Base-by-base conservation (phyloP, 2,329 filamentous ascomycete genomes). In the Aspergillus proliferans region DNA sequence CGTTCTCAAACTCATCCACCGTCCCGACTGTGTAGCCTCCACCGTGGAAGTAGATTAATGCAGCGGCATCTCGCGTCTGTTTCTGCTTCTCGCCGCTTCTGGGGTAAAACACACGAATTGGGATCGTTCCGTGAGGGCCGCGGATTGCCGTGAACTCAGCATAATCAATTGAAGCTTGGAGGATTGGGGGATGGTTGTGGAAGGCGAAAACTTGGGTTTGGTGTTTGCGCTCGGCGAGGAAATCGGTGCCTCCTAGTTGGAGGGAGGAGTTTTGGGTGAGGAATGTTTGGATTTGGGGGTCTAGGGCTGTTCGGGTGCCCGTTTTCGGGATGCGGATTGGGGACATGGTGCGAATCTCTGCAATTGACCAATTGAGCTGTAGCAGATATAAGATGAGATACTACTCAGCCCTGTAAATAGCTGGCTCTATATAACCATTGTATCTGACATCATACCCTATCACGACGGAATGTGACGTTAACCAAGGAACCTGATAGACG, bases 1-100 rank as follows among this genome's bases (percentile, higher is more conserved):
- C 64, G 30, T 70, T 66, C 48, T 71, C 66, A 45, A 69, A 71
- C 41, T 71, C 67, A 41, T 71, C 63, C 7, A 69, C 63, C n/a
- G 57, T 58, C 12, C 68, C 67, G 22, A 71, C 60, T 1, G 66
- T 69, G 52, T 68, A 71, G 1, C 68, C 66, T 7, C 67, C 67
- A 8, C 68, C 64, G 47, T 71, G 69, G 47, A 71, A 65, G 50
- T 71, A 69, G 3, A 70, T 61, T 12, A 70, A 51, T 2, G 62
- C 66, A 26, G 60, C 53, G 24, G 50, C 51, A 45, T 62, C 45
- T 52, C 50, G 50, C 30, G 22, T 45, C 49, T 22, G 46, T 43
- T 43, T 26, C 22, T 12, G 41, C 4, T 43, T 6, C 15, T 22
- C 12, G 8, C 41, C 24, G 38, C 18, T 45, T 36, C 49, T 53